Evolutionary conservation across 345 rosid species (phyloP).

Genomic region (Gossypium anomalum): DNA sequence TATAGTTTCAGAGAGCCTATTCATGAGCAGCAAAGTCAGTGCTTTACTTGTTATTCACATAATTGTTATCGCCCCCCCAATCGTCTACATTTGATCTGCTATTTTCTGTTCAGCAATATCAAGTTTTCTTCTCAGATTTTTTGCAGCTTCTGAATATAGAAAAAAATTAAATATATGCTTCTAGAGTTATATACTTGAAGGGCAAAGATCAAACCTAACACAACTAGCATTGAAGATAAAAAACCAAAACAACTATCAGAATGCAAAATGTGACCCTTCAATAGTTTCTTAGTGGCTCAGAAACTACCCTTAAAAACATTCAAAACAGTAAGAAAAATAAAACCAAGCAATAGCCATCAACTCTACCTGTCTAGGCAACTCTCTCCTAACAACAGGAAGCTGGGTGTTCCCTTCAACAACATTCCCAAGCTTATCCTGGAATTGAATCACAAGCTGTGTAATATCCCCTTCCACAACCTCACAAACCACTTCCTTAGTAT

Average conservation of each 20-base stretch:
- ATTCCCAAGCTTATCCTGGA: constrained; percentile 93
- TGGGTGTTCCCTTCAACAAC: constrained; percentile 89
- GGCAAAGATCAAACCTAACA: not conserved
- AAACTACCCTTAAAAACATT: not conserved
- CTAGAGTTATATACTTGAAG: not conserved
- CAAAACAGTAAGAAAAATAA: not conserved
- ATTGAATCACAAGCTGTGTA: constrained; percentile 76
- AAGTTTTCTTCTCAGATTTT: not conserved
- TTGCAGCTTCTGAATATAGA: not conserved
- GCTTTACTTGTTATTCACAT: not conserved
- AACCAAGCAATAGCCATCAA: not conserved
- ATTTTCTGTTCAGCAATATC: not conserved
- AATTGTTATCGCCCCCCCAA: too few species aligned
- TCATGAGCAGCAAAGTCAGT: too few species aligned
- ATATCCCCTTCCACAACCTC: constrained; percentile 98
- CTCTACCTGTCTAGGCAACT: constrained; percentile 73
- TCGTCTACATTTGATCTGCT: not conserved
- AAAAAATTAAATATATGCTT: not conserved
- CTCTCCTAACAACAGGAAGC: constrained; percentile 70
- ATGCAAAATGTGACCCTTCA: not conserved
- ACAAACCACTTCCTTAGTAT: constrained; percentile 93
- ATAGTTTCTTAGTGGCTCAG: not conserved
- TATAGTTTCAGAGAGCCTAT: not conserved
- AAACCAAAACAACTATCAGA: not conserved
- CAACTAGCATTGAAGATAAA: not conserved